Evolutionary conservation across 2,329 filamentous ascomycete genomes (phyloP).

Genomic region (Thyridium curvatum): DNA sequence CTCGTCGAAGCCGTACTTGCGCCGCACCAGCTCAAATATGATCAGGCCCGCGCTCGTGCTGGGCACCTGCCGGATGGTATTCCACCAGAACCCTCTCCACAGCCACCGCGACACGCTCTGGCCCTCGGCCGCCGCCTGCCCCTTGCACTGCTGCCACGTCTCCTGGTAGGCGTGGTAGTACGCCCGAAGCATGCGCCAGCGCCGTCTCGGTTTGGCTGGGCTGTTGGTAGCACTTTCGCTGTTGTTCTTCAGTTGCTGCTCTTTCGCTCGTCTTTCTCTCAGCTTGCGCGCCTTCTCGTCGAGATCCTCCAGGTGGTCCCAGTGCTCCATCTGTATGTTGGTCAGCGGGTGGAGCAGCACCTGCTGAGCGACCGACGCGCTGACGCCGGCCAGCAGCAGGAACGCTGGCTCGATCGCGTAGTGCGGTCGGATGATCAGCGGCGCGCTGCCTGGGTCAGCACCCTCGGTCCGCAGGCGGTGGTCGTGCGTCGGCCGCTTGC

Average conservation of each 20-base stretch:
- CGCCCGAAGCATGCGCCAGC: conserved; percentile 50
- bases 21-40: conserved; percentile 69
- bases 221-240: conserved; percentile 8
- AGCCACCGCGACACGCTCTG: conserved; percentile 56
- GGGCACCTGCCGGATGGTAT: conserved; percentile 66
- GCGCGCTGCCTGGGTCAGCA: conserved; percentile 16
- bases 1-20: conserved; percentile 61
- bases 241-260: neutral
- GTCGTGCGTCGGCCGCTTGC: conserved; percentile 30
- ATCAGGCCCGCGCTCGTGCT: conserved; percentile 72
- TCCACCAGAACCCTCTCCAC: conserved; percentile 67
- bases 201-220: conserved; percentile 21
- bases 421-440: conserved; percentile 60
- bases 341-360: conserved; percentile 64
- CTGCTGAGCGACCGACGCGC: conserved; percentile 64
- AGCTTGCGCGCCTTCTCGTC: conserved; percentile 53
- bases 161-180: conserved; percentile 69
- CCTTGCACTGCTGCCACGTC: conserved; percentile 54
- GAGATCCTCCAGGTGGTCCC: conserved; percentile 65
- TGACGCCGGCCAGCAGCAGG: conserved; percentile 60
- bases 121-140: conserved; percentile 49
- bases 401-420: conserved; percentile 71
- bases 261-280: conserved; percentile 16
- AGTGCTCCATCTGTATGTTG: conserved; percentile 66
- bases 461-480: conserved; percentile 1